Percentiles rank a stretch among this genome's conserved stretches.
Conservation (phyloP, 148 eudicot species). For the Arctostaphylos glauca region DNA sequence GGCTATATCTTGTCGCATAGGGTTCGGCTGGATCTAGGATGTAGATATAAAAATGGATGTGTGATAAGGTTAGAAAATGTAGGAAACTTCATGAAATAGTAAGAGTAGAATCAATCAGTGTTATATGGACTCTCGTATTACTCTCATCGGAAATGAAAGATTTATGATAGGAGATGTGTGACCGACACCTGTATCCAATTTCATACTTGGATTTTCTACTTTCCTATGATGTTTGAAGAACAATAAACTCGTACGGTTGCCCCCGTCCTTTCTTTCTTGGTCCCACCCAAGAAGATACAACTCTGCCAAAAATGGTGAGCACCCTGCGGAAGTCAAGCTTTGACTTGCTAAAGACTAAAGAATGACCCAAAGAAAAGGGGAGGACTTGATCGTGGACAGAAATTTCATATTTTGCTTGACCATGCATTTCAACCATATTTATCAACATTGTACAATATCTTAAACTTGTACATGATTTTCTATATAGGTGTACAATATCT, state of each 20-base stretch:
- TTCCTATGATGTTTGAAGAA: background rate
- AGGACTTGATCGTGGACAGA: background rate
- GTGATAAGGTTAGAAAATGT: background rate
- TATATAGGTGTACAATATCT: background rate
- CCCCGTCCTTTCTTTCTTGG: background rate
- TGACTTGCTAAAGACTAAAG: background rate
- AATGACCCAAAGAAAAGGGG: background rate
- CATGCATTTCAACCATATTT: background rate
- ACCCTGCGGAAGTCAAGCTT: background rate
- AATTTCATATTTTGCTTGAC: background rate
- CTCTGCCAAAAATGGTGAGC: background rate
- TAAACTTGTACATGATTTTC: background rate
- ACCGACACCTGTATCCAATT: background rate
- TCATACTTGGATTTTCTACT: background rate
- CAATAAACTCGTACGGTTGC: background rate
- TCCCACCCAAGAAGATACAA: background rate
- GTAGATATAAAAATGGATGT: background rate
- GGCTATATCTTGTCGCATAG: background rate
- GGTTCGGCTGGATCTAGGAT: background rate
- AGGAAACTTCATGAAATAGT: background rate
- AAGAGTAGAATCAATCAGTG: background rate
- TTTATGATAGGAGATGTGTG: background rate
- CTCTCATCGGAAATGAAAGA: background rate
- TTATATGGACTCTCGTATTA: background rate
- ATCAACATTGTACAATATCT: background rate